phyloP scores from a whole-genome alignment of 331 rosid species.

The Saraca asoca region DNA sequence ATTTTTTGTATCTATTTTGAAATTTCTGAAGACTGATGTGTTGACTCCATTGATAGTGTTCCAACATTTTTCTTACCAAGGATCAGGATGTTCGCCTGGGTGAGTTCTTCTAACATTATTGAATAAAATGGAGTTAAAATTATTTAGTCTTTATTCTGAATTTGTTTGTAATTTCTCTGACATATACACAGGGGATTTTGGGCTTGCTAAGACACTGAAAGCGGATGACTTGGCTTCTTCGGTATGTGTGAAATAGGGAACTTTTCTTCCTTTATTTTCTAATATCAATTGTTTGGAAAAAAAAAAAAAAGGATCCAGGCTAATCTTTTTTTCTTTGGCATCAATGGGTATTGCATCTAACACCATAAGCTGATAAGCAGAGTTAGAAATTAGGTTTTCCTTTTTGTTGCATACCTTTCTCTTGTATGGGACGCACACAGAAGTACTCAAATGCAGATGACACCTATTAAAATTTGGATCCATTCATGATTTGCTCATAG shows the following conservation, averaged over 20 bases:
- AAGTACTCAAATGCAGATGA: not conserved
- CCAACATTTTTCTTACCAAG: slow-evolving; percentile 96
- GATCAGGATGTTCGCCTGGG: slow-evolving; percentile 98
- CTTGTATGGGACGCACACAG: not conserved
- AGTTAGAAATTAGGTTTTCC: slow-evolving; percentile 9
- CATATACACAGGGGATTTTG: slow-evolving; percentile 76
- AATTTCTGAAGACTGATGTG: slow-evolving; percentile 33
- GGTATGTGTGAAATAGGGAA: slow-evolving; percentile 53
- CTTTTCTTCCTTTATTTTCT: slow-evolving; percentile 21
- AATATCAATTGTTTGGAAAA: slow-evolving; percentile 11
- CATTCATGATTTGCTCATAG: slow-evolving; percentile 9
- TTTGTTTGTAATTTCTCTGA: slow-evolving; percentile 33
- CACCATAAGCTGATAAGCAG: slow-evolving; percentile 10
- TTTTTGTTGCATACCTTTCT: slow-evolving; percentile 5
- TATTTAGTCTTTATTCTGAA: slow-evolving; percentile 35
- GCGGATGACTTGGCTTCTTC: slow-evolving; percentile 98
- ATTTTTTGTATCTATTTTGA: slow-evolving; percentile 1
- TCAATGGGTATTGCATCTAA: slow-evolving; percentile 7
- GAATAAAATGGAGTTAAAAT: slow-evolving; percentile 13
- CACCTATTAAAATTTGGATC: not conserved
- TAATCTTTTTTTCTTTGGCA: slow-evolving; percentile 1
- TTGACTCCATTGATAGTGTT: slow-evolving; percentile 65
- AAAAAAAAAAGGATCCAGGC: slow-evolving; percentile 2
- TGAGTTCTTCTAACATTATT: slow-evolving; percentile 45
- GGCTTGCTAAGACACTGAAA: slow-evolving; percentile 95